phyloP scores from a whole-genome alignment of 2,329 filamentous ascomycete species.

The Pseudogymnoascus sp. region DNA sequence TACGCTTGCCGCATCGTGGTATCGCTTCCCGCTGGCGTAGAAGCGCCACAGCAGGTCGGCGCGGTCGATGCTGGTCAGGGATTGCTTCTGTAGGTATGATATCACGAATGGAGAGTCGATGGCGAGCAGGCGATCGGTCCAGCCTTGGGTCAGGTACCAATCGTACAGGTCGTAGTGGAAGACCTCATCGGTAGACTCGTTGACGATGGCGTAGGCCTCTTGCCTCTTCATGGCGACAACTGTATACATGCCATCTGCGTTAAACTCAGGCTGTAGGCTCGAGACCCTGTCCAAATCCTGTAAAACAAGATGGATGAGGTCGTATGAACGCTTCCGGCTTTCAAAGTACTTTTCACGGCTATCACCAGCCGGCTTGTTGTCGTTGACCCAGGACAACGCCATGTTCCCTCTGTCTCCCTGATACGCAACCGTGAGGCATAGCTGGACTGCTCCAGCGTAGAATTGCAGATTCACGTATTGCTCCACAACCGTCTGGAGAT shows the following conservation, averaged over 20 bases:
- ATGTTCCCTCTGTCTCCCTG: constrained; percentile 82
- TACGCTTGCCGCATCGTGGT: constrained; percentile 79
- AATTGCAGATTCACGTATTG: constrained; percentile 80
- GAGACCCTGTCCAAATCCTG: constrained; percentile 66
- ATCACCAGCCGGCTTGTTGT: constrained; percentile 66
- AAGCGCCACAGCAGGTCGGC: constrained; percentile 91
- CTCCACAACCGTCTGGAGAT: constrained; percentile 67
- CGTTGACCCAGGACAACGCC: constrained; percentile 79
- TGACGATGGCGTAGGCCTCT: constrained; percentile 87
- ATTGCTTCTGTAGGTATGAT: constrained; percentile 73
- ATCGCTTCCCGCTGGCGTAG: constrained; percentile 75
- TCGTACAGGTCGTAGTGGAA: constrained; percentile 97
- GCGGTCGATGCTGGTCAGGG: constrained; percentile 62
- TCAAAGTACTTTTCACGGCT: constrained; percentile 59
- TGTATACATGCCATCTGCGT: constrained; percentile 68
- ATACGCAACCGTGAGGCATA: constrained; percentile 74
- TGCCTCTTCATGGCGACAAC: constrained; percentile 67
- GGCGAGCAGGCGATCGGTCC: constrained; percentile 75
- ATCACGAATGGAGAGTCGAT: constrained; percentile 81
- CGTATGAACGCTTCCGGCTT: constrained; percentile 70
- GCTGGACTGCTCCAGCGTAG: constrained; percentile 85
- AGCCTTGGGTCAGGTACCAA: constrained; percentile 84
- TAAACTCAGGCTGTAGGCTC: constrained; percentile 56
- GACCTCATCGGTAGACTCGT: constrained; percentile 79
- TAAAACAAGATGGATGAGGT: constrained; percentile 78